Evolutionary conservation across 768 basidiomycete species (phyloP).

Genomic region (Xerocomus spinulosus): DNA sequence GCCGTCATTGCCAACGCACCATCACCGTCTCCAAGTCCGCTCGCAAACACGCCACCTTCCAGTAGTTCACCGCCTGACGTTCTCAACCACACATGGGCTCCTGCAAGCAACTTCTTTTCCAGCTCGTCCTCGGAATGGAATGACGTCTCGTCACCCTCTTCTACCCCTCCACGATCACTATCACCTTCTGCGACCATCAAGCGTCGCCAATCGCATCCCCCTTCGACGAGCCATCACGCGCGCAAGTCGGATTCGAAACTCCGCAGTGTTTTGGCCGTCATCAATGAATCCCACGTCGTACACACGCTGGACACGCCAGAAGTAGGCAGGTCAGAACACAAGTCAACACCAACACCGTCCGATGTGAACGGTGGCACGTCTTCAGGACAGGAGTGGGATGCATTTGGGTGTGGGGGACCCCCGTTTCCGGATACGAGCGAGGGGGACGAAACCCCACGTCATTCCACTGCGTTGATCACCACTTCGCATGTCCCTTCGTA

Average conservation of each 20-base stretch:
- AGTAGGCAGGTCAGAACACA: slow-evolving; percentile 13
- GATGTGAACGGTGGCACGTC: slow-evolving; percentile 26
- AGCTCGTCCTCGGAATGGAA: slow-evolving; percentile 57
- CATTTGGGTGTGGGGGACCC: slow-evolving; percentile 38
- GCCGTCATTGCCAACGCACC: slow-evolving; percentile 63
- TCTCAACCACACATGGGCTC: slow-evolving; percentile 47
- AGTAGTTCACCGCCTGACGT: slow-evolving; percentile 34
- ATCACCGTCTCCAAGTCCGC: slow-evolving; percentile 60
- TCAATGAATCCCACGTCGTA: slow-evolving; percentile 55
- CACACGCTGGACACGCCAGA: slow-evolving; percentile 27
- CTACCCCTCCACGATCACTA: slow-evolving; percentile 45
- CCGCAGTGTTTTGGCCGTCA: slow-evolving; percentile 64
- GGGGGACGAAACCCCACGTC: slow-evolving; percentile 46
- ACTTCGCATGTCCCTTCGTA: slow-evolving; percentile 21
- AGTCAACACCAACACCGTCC: slow-evolving; percentile 22
- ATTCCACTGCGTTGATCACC: slow-evolving; percentile 29
- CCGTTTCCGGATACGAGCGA: slow-evolving; percentile 29
- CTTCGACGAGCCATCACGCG: slow-evolving; percentile 33
- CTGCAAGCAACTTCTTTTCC: slow-evolving; percentile 44
- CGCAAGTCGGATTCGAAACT: slow-evolving; percentile 66
- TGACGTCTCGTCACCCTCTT: slow-evolving; percentile 34
- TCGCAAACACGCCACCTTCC: slow-evolving; percentile 40
- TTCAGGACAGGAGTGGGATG: slow-evolving; percentile 35
- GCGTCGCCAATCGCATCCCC: slow-evolving; percentile 53
- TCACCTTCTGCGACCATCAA: slow-evolving; percentile 42